Conservation (phyloP, 1,284 basidiomycete genomes). For the Austropuccinia psidii region DNA sequence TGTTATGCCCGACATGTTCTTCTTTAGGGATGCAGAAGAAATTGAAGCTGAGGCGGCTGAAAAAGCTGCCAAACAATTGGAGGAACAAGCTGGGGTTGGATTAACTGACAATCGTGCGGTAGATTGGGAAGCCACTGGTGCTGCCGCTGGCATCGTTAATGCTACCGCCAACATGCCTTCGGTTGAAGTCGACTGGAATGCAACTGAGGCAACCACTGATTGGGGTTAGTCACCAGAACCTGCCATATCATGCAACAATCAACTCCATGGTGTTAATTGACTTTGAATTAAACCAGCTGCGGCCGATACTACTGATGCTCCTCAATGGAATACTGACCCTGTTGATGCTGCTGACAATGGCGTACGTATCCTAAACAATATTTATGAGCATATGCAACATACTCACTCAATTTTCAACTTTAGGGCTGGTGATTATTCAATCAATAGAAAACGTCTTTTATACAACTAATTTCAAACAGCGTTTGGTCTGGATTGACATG, state of each 20-base stretch:
- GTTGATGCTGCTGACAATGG: slow-evolving; percentile 1
- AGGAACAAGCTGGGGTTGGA: slow-evolving; percentile 50
- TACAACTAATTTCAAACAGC: not conserved
- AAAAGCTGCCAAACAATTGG: slow-evolving; percentile 9
- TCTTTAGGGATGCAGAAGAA: slow-evolving; percentile 34
- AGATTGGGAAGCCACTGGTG: slow-evolving; percentile 50
- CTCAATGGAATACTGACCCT: slow-evolving; percentile 6
- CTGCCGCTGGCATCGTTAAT: slow-evolving; percentile 59
- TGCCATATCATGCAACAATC: not conserved
- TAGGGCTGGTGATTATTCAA: not conserved
- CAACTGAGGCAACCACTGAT: slow-evolving; percentile 56
- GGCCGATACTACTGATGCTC: slow-evolving; percentile 8
- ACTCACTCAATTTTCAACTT: too few species aligned
- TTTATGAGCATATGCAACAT: too few species aligned
- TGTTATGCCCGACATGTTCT: slow-evolving; percentile 58
- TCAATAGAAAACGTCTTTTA: not conserved
- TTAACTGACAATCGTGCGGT: slow-evolving; percentile 45
- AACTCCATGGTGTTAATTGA: not conserved
- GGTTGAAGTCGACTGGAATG: slow-evolving; percentile 50
- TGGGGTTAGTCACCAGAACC: slow-evolving; percentile 53
- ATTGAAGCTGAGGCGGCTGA: slow-evolving; percentile 31
- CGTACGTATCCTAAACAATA: too few species aligned
- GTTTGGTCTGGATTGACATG: too few species aligned
- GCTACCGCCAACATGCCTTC: slow-evolving; percentile 41
- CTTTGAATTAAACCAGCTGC: not conserved